Evolutionary conservation across 2,329 filamentous ascomycete species (phyloP).

Genomic region (Hypomyces rosellus): DNA sequence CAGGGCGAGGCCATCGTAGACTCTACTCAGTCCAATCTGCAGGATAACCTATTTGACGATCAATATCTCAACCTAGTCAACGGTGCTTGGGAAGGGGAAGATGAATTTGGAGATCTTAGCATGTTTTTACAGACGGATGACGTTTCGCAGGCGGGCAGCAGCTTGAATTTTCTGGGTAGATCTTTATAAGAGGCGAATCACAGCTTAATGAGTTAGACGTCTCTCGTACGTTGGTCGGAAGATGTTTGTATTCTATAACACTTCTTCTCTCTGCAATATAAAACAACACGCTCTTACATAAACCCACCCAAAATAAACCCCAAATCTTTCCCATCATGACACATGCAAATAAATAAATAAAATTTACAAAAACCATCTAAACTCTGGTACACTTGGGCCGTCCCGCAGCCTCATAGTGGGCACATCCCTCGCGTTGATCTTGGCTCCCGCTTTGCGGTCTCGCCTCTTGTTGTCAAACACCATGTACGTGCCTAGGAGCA

Average conservation of each 20-base stretch:
- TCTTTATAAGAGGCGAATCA: constrained; percentile 12
- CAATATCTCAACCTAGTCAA: constrained; percentile 31
- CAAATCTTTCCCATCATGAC: background rate
- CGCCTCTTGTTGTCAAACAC: constrained; percentile 47
- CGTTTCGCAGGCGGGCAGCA: constrained; percentile 22
- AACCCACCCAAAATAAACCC: background rate
- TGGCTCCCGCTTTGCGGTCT: constrained; percentile 45
- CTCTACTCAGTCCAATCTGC: constrained; percentile 3
- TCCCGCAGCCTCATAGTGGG: constrained; percentile 44
- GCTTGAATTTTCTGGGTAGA: constrained; percentile 23
- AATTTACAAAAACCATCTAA: constrained; percentile 43
- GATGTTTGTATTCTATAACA: background rate
- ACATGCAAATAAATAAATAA: background rate
- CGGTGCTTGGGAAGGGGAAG: constrained; percentile 30
- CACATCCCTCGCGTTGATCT: constrained; percentile 38
- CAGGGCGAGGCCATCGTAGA: background rate
- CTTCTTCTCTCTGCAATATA: background rate
- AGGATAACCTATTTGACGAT: constrained; percentile 26
- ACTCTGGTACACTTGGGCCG: constrained; percentile 40
- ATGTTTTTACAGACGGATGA: constrained; percentile 28
- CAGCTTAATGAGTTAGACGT: background rate
- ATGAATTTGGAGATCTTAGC: constrained; percentile 28
- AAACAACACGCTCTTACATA: background rate
- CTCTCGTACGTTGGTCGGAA: background rate
- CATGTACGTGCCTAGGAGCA: constrained; percentile 55